phyloP scores from a whole-genome alignment of 73 alveolate genomes.

The Effrenium voratum region DNA sequence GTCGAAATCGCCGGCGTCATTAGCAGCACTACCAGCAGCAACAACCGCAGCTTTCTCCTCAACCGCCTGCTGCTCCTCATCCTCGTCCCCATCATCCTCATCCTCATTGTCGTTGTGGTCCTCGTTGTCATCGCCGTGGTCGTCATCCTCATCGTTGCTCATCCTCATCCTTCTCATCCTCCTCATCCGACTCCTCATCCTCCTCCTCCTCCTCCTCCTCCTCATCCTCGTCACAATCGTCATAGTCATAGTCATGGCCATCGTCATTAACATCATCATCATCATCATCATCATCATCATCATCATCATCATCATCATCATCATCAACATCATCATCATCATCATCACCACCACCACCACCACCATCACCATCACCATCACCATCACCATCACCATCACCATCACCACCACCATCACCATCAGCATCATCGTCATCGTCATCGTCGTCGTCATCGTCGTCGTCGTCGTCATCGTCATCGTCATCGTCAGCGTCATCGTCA shows the following conservation, averaged over 20 bases:
- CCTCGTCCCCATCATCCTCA: too few relatives aligned
- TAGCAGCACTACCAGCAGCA: too few relatives aligned
- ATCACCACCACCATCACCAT: not conserved
- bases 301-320: conserved; percentile 2
- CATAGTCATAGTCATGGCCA: not conserved
- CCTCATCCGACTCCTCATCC: not conserved
- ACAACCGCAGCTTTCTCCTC: too few relatives aligned
- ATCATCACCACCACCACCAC: not conserved
- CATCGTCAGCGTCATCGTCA: not conserved
- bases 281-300: not conserved
- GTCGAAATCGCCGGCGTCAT: too few relatives aligned
- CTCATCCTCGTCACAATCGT: not conserved
- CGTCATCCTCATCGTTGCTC: not conserved
- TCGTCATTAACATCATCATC: not conserved
- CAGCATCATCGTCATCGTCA: not conserved
- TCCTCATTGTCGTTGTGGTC: too few relatives aligned
- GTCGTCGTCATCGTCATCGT: not conserved
- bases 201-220: not conserved
- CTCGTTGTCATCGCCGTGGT: not conserved
- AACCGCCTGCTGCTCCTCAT: too few relatives aligned
- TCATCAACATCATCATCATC: not conserved
- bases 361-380: not conserved
- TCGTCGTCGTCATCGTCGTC: not conserved
- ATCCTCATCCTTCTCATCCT: not conserved
- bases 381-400: not conserved